Base-by-base conservation (phyloP, 2,329 filamentous ascomycete species). In the Cercospora sojina region DNA sequence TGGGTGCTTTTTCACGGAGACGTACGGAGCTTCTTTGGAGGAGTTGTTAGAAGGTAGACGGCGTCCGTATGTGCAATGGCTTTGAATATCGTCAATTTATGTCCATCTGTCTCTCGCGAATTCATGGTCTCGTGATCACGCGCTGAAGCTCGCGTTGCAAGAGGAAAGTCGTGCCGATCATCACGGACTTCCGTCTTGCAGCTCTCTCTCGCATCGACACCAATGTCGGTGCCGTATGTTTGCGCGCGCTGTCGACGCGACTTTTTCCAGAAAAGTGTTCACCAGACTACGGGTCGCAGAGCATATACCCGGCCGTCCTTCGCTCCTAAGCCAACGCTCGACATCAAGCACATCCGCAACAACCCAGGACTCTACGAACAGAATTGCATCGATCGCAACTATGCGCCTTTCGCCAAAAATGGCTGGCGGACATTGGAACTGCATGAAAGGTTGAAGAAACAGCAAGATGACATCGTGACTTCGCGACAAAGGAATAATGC, bases 321-420 rank as follows among this genome's bases (percentile, higher is more conserved):
- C 61, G 93, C 91, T 13, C 93, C 92, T 10, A 94, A 92, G 77
- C 87, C 91, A 27, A 86, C 86, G 56, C 85, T 96, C 71, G 91
- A 97, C 81, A 85, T 96, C 76, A 94, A 92, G 78, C 90, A 95
- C 80, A 97, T 99, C 77, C 93, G 93, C 65, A 86, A 92, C 75
- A 91, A 96, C 79, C 87, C 91, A 16, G 87, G 89, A 13, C 84
- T 96, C 16, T 91, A 97, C 82, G 86, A 90, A 72, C 84, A 90
- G 71, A 98, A 96, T 76, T 96, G 92, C 79, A 77, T 90, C 67
- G 89, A 93, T 71, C 88, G 95, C 72, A 97, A 97, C 78, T 97
- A 97, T 80, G 83, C 78, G 13, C 77, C 80, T 0, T 83, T 85
- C 63, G 79, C 82, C 12, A 79, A 81, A 13, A 81, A 85, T 59